Conservation (phyloP, 106 monocot species). For the Apostasia shenzhenica region DNA sequence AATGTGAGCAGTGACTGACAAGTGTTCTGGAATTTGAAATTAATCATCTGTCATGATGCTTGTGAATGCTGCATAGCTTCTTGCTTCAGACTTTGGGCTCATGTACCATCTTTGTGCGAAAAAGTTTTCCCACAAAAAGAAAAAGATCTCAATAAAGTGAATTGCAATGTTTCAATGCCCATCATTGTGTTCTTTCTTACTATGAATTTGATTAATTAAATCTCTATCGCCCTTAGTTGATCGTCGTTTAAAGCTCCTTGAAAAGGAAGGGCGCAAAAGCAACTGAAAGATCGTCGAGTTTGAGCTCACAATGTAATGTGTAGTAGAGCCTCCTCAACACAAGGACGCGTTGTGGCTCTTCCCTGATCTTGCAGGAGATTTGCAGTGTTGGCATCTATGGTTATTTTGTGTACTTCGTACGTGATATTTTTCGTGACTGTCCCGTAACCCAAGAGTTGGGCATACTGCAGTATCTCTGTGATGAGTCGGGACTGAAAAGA, state of each 20-base stretch:
- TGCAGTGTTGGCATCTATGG: too few species aligned
- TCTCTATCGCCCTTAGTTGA: not conserved
- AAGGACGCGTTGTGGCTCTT: too few species aligned
- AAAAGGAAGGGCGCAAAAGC: not conserved
- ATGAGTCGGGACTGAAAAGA: too few species aligned
- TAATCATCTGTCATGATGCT: not conserved
- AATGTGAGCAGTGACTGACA: not conserved
- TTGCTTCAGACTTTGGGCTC: not conserved
- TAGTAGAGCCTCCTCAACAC: too few species aligned
- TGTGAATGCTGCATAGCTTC: not conserved
- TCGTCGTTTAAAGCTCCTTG: not conserved
- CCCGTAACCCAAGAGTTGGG: too few species aligned
- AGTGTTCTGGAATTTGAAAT: not conserved
- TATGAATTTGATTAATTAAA: not conserved
- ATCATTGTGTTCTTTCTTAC: not conserved
- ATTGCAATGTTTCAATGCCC: not conserved
- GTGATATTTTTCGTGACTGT: too few species aligned
- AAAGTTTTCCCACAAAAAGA: not conserved
- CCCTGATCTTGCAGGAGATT: too few species aligned
- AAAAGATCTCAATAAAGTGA: not conserved
- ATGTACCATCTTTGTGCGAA: conserved; percentile 1
- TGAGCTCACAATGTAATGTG: too few species aligned
- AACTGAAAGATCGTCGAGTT: too few species aligned
- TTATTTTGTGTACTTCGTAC: too few species aligned
- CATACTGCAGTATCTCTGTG: too few species aligned